Evolutionary conservation across 345 rosid genomes (phyloP).

Genomic region (Cardiospermum halicacabum): DNA sequence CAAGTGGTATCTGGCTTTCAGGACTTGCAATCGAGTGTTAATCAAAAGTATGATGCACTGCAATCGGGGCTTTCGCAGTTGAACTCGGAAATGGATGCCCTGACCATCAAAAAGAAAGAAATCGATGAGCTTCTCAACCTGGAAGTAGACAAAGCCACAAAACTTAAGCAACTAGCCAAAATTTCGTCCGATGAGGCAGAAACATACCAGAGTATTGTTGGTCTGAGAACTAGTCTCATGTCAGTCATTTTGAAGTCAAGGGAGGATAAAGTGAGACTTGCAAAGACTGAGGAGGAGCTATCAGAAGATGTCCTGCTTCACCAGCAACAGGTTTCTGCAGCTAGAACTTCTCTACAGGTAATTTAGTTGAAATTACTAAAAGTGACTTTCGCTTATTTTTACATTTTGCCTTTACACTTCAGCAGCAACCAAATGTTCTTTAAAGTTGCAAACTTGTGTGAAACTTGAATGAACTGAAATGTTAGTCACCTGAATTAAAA

Average conservation of each 20-base stretch:
- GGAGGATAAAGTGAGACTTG: constrained; percentile 60
- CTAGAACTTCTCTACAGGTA: constrained; percentile 68
- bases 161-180: constrained; percentile 60
- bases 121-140: constrained; percentile 36
- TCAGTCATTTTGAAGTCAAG: constrained; percentile 49
- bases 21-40: constrained; percentile 48
- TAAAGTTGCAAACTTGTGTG: not conserved
- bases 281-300: constrained; percentile 64
- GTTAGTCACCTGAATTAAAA: not conserved
- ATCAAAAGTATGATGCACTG: constrained; percentile 38
- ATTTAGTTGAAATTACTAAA: constrained; percentile 12
- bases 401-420: not conserved
- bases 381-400: too few species aligned
- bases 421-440: not conserved
- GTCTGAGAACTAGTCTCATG: constrained; percentile 51
- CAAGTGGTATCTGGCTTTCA: constrained; percentile 50
- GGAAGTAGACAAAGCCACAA: constrained; percentile 52
- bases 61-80: constrained; percentile 42
- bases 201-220: constrained; percentile 45
- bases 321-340: constrained; percentile 59
- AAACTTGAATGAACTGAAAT: not conserved
- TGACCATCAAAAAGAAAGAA: constrained; percentile 50
- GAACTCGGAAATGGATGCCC: constrained; percentile 42
- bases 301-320: constrained; percentile 63
- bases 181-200: constrained; percentile 61